Evolutionary conservation across 2,329 filamentous ascomycete species (phyloP).

Genomic region (Elsinoe necatrix): DNA sequence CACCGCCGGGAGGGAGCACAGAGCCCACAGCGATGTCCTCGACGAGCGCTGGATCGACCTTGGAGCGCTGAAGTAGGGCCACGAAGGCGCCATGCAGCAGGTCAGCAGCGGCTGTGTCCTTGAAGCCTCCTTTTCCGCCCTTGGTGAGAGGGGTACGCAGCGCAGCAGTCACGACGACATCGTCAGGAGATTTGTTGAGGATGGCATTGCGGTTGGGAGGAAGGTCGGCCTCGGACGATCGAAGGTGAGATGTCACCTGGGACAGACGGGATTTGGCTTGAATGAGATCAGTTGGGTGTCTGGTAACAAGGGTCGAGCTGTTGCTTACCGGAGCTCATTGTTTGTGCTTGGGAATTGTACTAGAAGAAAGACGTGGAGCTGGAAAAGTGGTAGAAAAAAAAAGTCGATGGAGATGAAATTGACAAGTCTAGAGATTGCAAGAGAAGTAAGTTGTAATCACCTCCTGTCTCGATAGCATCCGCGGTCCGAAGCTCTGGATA

Average conservation of each 20-base stretch:
- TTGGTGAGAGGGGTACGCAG: slow-evolving; percentile 89
- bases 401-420: neutral
- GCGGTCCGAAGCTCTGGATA: slow-evolving; percentile 8
- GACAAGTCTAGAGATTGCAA: slow-evolving; percentile 19
- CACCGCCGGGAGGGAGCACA: slow-evolving; percentile 85
- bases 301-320: neutral
- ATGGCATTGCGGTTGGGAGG: slow-evolving; percentile 36
- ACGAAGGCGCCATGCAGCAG: slow-evolving; percentile 76
- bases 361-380: neutral
- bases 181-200: slow-evolving; percentile 50
- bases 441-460: slow-evolving; percentile 13
- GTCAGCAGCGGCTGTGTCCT: slow-evolving; percentile 83
- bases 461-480: neutral
- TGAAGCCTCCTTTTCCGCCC: slow-evolving; percentile 88
- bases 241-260: slow-evolving; percentile 51
- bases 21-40: slow-evolving; percentile 90
- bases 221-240: slow-evolving; percentile 31
- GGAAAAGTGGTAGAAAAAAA: neutral
- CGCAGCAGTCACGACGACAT: slow-evolving; percentile 83
- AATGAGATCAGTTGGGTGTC: neutral
- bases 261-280: slow-evolving; percentile 50
- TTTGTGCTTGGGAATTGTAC: neutral
- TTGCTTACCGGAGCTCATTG: slow-evolving; percentile 8
- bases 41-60: slow-evolving; percentile 78
- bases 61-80: slow-evolving; percentile 72